phyloP scores from a whole-genome alignment of 192 early-diverging fungal genomes.

The Thamnidium elegans region DNA sequence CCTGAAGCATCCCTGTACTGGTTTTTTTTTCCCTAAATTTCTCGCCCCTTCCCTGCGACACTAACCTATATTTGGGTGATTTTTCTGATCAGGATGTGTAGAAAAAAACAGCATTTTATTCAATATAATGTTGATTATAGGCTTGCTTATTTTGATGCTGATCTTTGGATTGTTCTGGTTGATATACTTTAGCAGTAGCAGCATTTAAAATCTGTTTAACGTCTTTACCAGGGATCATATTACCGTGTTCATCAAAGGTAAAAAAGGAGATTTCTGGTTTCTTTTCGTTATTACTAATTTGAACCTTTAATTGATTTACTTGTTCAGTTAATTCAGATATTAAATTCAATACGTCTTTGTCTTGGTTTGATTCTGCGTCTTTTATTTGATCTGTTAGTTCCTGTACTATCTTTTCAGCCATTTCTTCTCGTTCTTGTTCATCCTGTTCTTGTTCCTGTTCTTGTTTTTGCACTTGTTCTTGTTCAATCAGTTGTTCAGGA shows the following conservation, averaged over 20 bases:
- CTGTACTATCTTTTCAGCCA: not conserved
- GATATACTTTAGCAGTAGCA: not conserved
- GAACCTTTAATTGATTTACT: slow-evolving; percentile 5
- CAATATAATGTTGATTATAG: slow-evolving; percentile 9
- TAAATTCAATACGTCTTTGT: not conserved
- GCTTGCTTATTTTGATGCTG: slow-evolving; percentile 18
- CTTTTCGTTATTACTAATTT: not conserved
- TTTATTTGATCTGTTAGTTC: not conserved
- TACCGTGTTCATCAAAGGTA: slow-evolving; percentile 8
- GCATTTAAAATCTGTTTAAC: not conserved
- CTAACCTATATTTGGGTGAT: too few relatives aligned
- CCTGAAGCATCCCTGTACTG: too few relatives aligned
- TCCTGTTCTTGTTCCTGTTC: not conserved
- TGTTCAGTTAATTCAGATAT: slow-evolving; percentile 16
- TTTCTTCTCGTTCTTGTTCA: not conserved
- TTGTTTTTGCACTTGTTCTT: not conserved
- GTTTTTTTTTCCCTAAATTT: too few relatives aligned
- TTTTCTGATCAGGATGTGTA: too few relatives aligned
- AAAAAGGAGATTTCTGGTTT: slow-evolving; percentile 1
- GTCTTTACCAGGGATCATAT: not conserved
- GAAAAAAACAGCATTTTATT: not conserved
- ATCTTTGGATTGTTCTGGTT: slow-evolving; percentile 7
- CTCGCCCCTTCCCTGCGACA: too few relatives aligned
- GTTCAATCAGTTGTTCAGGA: slow-evolving; percentile 37
- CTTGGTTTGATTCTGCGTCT: too few relatives aligned